These are phyloP conservation scores for Kodamaea fungicola DNA, from an alignment of 1,139 yeast genomes.

Conservation along the genomic window DNA sequence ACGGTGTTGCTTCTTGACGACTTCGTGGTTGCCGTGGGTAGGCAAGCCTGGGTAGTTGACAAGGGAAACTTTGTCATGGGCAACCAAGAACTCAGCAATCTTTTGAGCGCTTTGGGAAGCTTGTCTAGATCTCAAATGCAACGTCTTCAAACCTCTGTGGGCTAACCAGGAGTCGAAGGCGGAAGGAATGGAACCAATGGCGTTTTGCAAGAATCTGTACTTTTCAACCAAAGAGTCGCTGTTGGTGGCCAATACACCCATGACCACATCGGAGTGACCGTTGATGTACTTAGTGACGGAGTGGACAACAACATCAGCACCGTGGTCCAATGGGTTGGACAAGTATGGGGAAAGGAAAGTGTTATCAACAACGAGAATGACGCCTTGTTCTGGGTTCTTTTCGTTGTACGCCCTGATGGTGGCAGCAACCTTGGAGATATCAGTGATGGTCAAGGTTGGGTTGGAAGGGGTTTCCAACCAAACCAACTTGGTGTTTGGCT, in stretches of 20 bases:
- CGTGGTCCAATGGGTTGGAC: conserved; percentile 77
- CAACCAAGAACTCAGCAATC: conserved; percentile 64
- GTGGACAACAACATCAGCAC: conserved; percentile 82
- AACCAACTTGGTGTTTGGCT: conserved; percentile 65
- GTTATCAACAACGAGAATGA: conserved; percentile 80
- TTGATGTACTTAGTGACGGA: conserved; percentile 93
- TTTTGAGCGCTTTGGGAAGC: conserved; percentile 64
- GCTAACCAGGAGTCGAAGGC: conserved; percentile 93
- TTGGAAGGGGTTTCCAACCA: conserved; percentile 92
- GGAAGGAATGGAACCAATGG: conserved; percentile 85
- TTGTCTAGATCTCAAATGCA: conserved; percentile 75
- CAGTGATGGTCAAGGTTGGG: conserved; percentile 79
- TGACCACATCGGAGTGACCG: conserved; percentile 90
- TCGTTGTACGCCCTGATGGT: conserved; percentile 47
- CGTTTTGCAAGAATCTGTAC: conserved; percentile 78
- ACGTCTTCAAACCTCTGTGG: conserved; percentile 86
- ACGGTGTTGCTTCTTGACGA: conserved; percentile 74
- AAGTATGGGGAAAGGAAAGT: conserved; percentile 92
- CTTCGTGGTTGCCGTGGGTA: conserved; percentile 59
- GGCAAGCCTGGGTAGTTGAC: conserved; percentile 84
- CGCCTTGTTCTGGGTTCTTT: conserved; percentile 27
- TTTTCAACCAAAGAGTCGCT: conserved; percentile 56
- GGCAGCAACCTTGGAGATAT: conserved; percentile 57
- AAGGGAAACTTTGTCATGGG: conserved; percentile 51
- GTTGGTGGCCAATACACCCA: conserved; percentile 80